Evolutionary conservation across 768 basidiomycete species (phyloP).

Genomic region (Trametes coccinea): DNA sequence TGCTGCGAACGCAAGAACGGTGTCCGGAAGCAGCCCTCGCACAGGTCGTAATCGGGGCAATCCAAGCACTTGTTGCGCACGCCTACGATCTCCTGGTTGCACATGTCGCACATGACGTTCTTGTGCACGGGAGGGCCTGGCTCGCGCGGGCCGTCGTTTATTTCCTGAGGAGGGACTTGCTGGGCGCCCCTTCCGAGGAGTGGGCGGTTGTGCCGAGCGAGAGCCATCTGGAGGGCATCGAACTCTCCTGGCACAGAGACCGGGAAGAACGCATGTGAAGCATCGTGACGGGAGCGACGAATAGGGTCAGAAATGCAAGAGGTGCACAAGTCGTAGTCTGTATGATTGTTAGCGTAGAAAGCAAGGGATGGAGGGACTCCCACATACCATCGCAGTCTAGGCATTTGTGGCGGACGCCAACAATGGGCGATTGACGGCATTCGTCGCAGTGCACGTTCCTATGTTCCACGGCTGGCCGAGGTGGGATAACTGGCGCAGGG

Average conservation of each 20-base stretch:
- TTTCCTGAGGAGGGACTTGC: not conserved
- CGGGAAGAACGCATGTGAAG: constrained; percentile 27
- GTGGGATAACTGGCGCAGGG: not conserved
- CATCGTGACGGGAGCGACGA: constrained; percentile 14
- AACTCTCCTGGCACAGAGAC: constrained; percentile 8
- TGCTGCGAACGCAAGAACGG: constrained; percentile 21
- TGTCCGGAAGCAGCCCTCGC: constrained; percentile 21
- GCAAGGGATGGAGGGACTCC: not conserved
- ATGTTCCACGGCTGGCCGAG: not conserved
- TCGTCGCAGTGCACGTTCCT: constrained; percentile 47
- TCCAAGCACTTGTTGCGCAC: constrained; percentile 80
- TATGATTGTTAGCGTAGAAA: not conserved
- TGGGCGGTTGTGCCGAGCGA: constrained; percentile 7
- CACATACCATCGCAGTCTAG: constrained; percentile 56
- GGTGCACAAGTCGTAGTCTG: constrained; percentile 29
- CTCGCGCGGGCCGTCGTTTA: not conserved
- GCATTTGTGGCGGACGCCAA: constrained; percentile 76
- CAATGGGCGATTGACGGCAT: constrained; percentile 50
- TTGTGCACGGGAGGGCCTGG: constrained; percentile 38
- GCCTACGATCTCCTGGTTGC: constrained; percentile 57
- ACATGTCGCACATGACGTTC: constrained; percentile 67
- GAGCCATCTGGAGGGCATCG: not conserved
- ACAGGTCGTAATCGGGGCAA: constrained; percentile 47
- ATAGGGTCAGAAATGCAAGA: constrained; percentile 19
- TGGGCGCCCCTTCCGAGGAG: not conserved